Evolutionary conservation across 164 flowering plant genomes (phyloP), one percentile per base, ranked within the genome.

Genomic region (Vitis labrusca): DNA sequence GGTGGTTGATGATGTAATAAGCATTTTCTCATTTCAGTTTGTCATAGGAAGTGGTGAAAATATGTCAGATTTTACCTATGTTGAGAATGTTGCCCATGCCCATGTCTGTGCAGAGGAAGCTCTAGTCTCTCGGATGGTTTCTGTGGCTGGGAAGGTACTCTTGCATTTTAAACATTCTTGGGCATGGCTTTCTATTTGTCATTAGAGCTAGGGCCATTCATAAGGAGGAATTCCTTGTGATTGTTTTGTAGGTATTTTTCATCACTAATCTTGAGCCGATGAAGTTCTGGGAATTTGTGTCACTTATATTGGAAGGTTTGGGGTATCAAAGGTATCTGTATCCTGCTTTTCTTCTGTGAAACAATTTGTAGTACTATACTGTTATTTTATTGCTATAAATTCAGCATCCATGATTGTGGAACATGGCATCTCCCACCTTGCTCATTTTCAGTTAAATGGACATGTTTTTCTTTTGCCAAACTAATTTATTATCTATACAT

Each of bases 131-230:
- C 73, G 63, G 61, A 69, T 54, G 71, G 80, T 69, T 71, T 69
- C 78, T 78, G 93, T 84, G 54, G 92, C 94, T 76, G 98, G 98
- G 77, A 90, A 87, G 98, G 99, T 93, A 85, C 37, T 52, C 27
- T 51, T 27, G 50, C n/a, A 57, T 11, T 58, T 52, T 64, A 23
- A 30, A 32, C 11, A 30, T 67, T 61, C 50, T 63, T 64, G 59
- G 59, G 8, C 29, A 44, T 63, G 27, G 1, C 16, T n/a, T 2
- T 66, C 29, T 56, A 17, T 19, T 68, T 67, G 50, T 14, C 10
- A 3, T 61, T 56, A 13, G 17, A 16, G 10, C 52, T 1, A 37
- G 19, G 65, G 65, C 27, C 27, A 13, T 51, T n/a, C 61, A 17
- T 57, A 8, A 66, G 15, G 2, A 49, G 47, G 59, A 62, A 14